Base-by-base conservation (phyloP, 345 rosid genomes). In the rapeseed (Brassica napus) region DNA sequence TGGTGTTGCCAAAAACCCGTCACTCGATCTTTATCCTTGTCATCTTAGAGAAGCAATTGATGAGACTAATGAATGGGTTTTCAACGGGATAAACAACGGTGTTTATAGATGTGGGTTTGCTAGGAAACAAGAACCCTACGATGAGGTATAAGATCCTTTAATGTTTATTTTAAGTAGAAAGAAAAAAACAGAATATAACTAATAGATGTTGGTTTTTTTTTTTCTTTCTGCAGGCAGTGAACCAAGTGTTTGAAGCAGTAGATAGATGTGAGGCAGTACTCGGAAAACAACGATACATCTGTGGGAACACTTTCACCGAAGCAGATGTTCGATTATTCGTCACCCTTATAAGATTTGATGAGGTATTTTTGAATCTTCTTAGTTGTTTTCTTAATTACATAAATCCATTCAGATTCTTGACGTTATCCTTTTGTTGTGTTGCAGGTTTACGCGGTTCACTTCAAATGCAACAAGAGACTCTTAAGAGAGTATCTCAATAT, bases 311-410 rank as follows among this genome's bases (percentile, higher is more conserved):
- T 37, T 72, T 90, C 55, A 79, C 92, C 4, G 98, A 94, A 80
- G 75, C 93, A 4, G 97, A 94, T 82, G 83, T 94, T 34, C 84
- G 94, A 42, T 78, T 91, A 79, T 91, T 94, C 80, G 97, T 87
- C 72, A 91, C 97, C 55, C 87, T 93, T 47, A 88, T 93, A 83
- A 89, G 98, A 88, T 93, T 91, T 69, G 98, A 93, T 68, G 98
- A 94, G 97, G 96, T 42, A 26, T 12, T 32, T 37, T 49, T 6
- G 39, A 30, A 1, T 62, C 4, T 61, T n/a, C 55, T 68, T 6
- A 2, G 39, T 10, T 12, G 39, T 44, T 42, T 58, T 5, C 2
- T 9, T 0, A 24, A 9, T 12, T 67, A 31, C 3, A 66, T 23
- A 42, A 65, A 42, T 10, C 42, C 15, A 3, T 23, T 74, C 30